Evolutionary conservation across 495 filamentous ascomycete genomes (phyloP).

Genomic region (Schizothecium vesticola): DNA sequence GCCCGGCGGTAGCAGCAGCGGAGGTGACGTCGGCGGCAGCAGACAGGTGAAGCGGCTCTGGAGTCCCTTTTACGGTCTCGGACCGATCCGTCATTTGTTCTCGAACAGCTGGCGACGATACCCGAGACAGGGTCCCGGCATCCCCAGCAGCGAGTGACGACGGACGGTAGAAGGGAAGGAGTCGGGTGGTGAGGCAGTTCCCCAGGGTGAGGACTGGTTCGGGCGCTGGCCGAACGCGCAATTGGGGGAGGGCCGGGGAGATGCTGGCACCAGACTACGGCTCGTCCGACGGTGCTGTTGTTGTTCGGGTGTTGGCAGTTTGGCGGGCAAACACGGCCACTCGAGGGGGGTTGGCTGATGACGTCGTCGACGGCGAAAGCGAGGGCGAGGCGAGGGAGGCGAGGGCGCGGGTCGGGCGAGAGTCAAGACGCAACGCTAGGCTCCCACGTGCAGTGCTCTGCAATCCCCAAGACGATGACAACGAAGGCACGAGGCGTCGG

Average conservation of each 20-base stretch:
- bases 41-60: conserved; percentile 13
- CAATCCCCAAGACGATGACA: background rate
- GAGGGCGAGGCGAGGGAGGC: background rate
- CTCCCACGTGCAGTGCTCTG: background rate
- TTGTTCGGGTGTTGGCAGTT: background rate
- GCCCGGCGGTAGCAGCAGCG: background rate
- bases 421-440: background rate
- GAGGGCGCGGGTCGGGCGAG: background rate
- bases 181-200: background rate
- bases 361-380: background rate
- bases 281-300: background rate
- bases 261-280: background rate
- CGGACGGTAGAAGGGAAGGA: background rate
- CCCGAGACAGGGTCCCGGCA: conserved; percentile 10
- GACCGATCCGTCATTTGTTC: conserved; percentile 25
- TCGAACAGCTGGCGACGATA: conserved; percentile 8
- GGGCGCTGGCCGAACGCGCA: background rate
- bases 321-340: background rate
- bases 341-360: background rate
- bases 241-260: background rate
- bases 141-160: conserved; percentile 10
- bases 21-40: background rate
- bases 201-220: background rate
- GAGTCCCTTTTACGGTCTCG: conserved; percentile 15
- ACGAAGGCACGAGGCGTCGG: background rate